A percentile compares a stretch with the other conserved stretches of the same genome.
Evolutionary conservation across 1,284 basidiomycete species (phyloP).

Genomic region (Melampsora americana): DNA sequence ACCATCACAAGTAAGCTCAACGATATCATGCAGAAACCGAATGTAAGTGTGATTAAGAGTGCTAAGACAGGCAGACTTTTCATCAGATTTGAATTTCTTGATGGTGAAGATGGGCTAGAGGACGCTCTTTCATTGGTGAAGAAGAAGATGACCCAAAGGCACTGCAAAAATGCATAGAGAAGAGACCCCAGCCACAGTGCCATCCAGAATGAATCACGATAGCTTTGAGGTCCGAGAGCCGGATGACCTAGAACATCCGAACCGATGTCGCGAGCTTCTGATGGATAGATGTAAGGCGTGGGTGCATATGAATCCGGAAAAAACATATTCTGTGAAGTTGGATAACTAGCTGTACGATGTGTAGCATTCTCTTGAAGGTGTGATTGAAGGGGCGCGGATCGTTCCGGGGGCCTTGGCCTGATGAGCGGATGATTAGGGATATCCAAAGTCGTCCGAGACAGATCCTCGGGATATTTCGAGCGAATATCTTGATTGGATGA

Average conservation of each 20-base stretch:
- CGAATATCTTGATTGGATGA: not conserved
- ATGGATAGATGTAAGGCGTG: conserved; percentile 37
- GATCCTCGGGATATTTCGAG: not conserved
- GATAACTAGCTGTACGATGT: not conserved
- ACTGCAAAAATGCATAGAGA: conserved; percentile 27
- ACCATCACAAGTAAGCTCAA: conserved; percentile 27
- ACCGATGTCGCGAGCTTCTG: conserved; percentile 41
- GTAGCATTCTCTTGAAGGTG: not conserved
- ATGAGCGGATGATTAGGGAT: not conserved
- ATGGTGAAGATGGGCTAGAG: not conserved
- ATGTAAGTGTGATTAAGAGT: conserved; percentile 25
- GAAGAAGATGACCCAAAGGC: conserved; percentile 17
- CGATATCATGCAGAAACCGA: conserved; percentile 23
- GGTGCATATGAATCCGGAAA: not conserved
- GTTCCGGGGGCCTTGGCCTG: conserved; percentile 18
- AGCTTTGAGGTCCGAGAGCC: conserved; percentile 28
- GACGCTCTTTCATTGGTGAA: not conserved
- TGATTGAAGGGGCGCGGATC: not conserved
- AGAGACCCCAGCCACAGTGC: conserved; percentile 32
- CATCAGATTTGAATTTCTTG: not conserved
- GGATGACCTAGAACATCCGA: conserved; percentile 32
- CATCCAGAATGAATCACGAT: conserved; percentile 41
- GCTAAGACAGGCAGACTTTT: conserved; percentile 27
- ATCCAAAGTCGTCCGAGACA: not conserved
- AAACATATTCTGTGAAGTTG: conserved; percentile 10